phyloP scores from a whole-genome alignment of 2,329 filamentous ascomycete species.

The Penicillium expansum region DNA sequence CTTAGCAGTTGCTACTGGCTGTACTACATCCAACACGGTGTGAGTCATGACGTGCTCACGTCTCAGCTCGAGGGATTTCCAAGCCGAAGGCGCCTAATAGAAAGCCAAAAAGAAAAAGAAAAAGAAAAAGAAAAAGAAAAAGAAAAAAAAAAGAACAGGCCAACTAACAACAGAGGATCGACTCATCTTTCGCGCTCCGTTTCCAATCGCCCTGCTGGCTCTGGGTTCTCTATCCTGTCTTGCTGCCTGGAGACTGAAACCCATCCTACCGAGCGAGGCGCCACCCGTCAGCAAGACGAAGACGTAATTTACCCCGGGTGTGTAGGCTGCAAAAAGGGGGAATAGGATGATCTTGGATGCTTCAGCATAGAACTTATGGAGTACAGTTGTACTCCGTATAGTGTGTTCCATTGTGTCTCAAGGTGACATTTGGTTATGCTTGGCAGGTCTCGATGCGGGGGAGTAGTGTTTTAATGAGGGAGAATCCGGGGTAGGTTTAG shows the following conservation, averaged over 20 bases:
- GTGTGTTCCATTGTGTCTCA: not conserved
- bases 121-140: not conserved
- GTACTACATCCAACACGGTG: slow-evolving; percentile 7
- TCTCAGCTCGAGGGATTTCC: not conserved
- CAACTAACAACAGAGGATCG: not conserved
- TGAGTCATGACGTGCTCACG: slow-evolving; percentile 18
- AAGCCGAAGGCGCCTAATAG: not conserved
- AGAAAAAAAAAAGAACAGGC: not conserved
- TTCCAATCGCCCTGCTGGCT: slow-evolving; percentile 15
- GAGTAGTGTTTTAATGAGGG: not conserved
- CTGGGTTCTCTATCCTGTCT: not conserved
- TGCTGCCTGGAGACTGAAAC: slow-evolving; percentile 2
- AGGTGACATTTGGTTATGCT: slow-evolving; percentile 6
- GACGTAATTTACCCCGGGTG: not conserved
- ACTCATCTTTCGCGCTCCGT: slow-evolving; percentile 9
- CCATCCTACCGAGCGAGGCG: not conserved
- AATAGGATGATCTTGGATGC: not conserved
- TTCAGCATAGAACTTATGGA: not conserved
- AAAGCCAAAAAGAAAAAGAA: not conserved
- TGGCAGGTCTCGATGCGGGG: slow-evolving; percentile 10
- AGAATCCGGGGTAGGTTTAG: slow-evolving; percentile 11
- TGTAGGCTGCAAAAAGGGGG: not conserved
- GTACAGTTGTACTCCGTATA: not conserved
- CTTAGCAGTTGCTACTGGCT: not conserved
- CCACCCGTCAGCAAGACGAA: not conserved